These are phyloP conservation scores for Hirsutella minnesotensis DNA, from an alignment of 2,329 filamentous ascomycete genomes.

Conservation along the genomic window DNA sequence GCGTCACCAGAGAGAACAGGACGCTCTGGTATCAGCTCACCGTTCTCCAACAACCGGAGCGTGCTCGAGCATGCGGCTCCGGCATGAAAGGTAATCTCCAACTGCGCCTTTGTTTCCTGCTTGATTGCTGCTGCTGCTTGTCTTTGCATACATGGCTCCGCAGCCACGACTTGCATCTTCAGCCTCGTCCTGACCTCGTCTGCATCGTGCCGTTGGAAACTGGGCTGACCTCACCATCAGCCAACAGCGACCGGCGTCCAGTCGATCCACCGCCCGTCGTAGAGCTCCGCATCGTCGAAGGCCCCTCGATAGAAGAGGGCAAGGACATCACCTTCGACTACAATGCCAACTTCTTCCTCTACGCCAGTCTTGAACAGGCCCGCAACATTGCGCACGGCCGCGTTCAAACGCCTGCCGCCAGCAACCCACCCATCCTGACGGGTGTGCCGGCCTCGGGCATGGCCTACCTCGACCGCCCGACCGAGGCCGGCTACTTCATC, in stretches of 20 bases:
- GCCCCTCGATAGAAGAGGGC: slow-evolving; percentile 44
- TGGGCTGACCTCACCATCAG: slow-evolving; percentile 11
- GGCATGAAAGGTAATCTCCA: slow-evolving; percentile 91
- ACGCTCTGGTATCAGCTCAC: slow-evolving; percentile 70
- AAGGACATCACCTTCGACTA: slow-evolving; percentile 78
- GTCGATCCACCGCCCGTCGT: slow-evolving; percentile 93
- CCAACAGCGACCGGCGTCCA: slow-evolving; percentile 62
- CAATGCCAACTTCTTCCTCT: slow-evolving; percentile 96
- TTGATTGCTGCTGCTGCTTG: background rate
- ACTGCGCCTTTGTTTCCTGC: background rate
- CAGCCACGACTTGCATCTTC: background rate
- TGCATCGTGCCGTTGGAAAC: background rate
- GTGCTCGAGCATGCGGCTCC: slow-evolving; percentile 87
- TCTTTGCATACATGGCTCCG: background rate
- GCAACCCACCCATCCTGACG: slow-evolving; percentile 73
- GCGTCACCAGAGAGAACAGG: slow-evolving; percentile 58
- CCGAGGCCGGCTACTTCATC: slow-evolving; percentile 79
- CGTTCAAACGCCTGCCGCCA: slow-evolving; percentile 52
- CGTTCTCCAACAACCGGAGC: slow-evolving; percentile 88
- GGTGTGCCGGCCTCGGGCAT: slow-evolving; percentile 92
- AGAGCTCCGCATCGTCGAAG: slow-evolving; percentile 76
- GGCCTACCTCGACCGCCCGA: slow-evolving; percentile 84
- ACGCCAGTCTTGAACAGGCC: slow-evolving; percentile 78
- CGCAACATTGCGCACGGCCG: slow-evolving; percentile 74
- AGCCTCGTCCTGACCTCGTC: background rate